A percentile compares a stretch with the other conserved stretches of the same genome.
Conservation (phyloP, 192 early-diverging fungal genomes). For the Oehlia diaphana region DNA sequence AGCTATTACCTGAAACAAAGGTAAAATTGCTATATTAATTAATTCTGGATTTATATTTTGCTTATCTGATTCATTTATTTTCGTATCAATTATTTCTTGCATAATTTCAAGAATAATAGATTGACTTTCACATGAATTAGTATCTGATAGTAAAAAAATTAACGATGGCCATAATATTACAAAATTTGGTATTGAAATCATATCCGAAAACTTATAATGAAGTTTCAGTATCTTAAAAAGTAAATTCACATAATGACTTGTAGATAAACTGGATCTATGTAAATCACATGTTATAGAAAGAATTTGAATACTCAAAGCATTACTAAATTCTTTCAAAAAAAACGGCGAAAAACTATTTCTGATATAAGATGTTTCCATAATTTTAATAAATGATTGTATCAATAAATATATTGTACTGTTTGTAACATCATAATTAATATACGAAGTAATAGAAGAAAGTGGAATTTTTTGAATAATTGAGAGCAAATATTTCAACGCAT, state of each 20-base stretch:
- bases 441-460: neutral
- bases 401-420: neutral
- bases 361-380: neutral
- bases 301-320: constrained; percentile 2
- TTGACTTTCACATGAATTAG: constrained; percentile 51
- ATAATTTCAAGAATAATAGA: constrained; percentile 38
- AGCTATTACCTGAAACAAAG: constrained; percentile 52
- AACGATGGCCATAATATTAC: constrained; percentile 40
- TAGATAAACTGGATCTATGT: neutral
- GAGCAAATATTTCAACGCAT: constrained; percentile 7
- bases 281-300: constrained; percentile 18
- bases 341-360: neutral
- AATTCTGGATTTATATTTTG: constrained; percentile 21
- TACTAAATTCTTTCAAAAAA: constrained; percentile 15
- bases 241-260: neutral
- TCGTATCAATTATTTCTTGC: constrained; percentile 16
- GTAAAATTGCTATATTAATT: constrained; percentile 47
- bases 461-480: constrained; percentile 1
- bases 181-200: neutral
- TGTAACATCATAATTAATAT: neutral
- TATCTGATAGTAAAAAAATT: constrained; percentile 45
- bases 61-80: neutral
- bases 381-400: constrained; percentile 23
- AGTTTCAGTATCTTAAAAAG: neutral
- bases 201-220: neutral